phyloP scores from a whole-genome alignment of 306 rosid genomes.

The Fagus crenata region DNA sequence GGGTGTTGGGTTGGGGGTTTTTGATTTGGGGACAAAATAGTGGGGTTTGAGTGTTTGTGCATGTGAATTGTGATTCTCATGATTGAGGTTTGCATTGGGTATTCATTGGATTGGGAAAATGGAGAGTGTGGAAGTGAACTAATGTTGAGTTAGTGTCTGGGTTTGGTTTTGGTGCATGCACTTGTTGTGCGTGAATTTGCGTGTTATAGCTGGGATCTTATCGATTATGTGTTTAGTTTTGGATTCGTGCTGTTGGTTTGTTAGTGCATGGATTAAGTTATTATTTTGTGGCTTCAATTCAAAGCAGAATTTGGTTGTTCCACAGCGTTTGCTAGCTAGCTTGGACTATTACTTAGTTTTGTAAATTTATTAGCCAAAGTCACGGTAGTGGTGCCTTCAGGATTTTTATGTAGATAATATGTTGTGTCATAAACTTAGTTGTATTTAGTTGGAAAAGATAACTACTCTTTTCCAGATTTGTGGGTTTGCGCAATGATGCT shows the following conservation, averaged over 20 bases:
- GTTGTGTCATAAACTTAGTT: constrained; percentile 7
- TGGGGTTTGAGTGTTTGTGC: constrained; percentile 37
- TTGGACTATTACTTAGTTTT: constrained; percentile 16
- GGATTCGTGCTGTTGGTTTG: constrained; percentile 23
- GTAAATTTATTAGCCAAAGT: neutral
- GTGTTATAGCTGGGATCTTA: constrained; percentile 33
- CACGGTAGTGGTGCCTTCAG: constrained; percentile 13
- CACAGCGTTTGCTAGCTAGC: constrained; percentile 16
- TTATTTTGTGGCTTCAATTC: constrained; percentile 13
- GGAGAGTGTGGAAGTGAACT: constrained; percentile 44
- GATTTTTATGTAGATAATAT: constrained; percentile 4
- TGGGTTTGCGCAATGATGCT: neutral
- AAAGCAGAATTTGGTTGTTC: constrained; percentile 12
- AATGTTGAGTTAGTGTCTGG: constrained; percentile 30
- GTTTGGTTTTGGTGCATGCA: constrained; percentile 22
- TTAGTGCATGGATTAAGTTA: constrained; percentile 12
- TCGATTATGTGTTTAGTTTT: neutral
- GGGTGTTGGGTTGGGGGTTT: constrained; percentile 35
- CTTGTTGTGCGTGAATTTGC: constrained; percentile 30
- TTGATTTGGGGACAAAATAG: constrained; percentile 31
- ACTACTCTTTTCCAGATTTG: constrained; percentile 9
- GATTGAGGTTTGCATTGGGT: constrained; percentile 36
- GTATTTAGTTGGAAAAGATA: constrained; percentile 2
- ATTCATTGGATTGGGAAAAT: constrained; percentile 31
- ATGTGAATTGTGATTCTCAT: constrained; percentile 7